Percentiles rank a stretch among this genome's conserved stretches.
Conservation (phyloP, 805 yeast species). For the Candida caryicola region DNA sequence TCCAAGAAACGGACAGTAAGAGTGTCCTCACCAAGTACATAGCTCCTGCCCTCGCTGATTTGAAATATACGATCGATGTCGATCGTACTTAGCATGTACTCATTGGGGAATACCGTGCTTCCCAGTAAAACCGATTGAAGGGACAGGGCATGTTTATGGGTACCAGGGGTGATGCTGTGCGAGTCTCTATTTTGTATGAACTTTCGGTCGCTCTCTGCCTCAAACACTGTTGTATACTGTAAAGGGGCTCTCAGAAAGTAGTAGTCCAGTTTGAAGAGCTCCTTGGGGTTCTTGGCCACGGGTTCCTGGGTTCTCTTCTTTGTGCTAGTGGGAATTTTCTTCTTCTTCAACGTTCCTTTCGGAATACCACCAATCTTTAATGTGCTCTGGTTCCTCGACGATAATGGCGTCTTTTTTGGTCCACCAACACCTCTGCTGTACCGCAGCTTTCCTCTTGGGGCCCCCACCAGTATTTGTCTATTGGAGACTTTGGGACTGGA, state of each 20-base stretch:
- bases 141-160: background rate
- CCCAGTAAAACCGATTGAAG: background rate
- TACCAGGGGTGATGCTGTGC: background rate
- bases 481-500: background rate
- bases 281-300: constrained; percentile 3
- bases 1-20: constrained; percentile 17
- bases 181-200: constrained; percentile 10
- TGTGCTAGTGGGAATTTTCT: background rate
- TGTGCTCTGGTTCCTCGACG: too few species aligned
- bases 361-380: too few species aligned
- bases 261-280: constrained; percentile 4
- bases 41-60: constrained; percentile 17
- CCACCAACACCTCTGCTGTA: background rate
- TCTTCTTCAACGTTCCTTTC: constrained; percentile 1
- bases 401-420: background rate
- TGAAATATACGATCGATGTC: constrained; percentile 15
- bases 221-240: constrained; percentile 29
- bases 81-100: constrained; percentile 13
- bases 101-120: constrained; percentile 7
- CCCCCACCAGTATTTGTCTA: background rate
- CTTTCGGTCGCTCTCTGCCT: constrained; percentile 30
- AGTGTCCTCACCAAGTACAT: constrained; percentile 11
- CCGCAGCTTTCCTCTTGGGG: background rate
- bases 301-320: background rate
- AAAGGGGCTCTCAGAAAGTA: constrained; percentile 24